Percentiles rank a stretch among this genome's conserved stretches.
Evolutionary conservation across 352 stramenopile genomes (phyloP).

Genomic region (Salisapilia sapeloensis): DNA sequence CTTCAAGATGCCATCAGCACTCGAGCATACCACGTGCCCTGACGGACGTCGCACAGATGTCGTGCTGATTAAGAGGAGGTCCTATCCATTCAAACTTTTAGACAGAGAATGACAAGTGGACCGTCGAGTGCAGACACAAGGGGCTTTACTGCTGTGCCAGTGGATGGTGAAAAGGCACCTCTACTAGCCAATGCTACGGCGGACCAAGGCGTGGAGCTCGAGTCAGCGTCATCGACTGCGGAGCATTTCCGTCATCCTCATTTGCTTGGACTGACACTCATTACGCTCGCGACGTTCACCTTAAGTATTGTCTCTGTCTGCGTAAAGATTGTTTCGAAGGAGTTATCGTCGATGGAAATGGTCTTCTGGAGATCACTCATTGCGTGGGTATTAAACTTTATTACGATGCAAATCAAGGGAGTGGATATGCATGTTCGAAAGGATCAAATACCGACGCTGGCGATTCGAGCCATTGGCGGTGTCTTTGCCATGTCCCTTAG

Average conservation of each 20-base stretch:
- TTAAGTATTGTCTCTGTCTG: slow-evolving; percentile 33
- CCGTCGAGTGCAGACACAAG: no score
- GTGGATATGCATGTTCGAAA: slow-evolving; percentile 8
- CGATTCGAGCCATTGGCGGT: slow-evolving; percentile 27
- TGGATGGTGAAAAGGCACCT: no score
- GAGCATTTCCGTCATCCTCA: slow-evolving; percentile 33
- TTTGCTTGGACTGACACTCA: slow-evolving; percentile 17
- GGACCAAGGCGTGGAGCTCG: slow-evolving; percentile 1
- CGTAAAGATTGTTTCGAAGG: slow-evolving; percentile 31
- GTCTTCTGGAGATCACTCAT: slow-evolving; percentile 35
- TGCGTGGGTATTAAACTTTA: slow-evolving; percentile 26
- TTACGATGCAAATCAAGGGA: slow-evolving; percentile 9
- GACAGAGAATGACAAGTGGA: no score
- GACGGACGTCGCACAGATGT: no score
- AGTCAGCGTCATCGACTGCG: slow-evolving; percentile 9
- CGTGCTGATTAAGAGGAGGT: no score
- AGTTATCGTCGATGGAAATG: slow-evolving; percentile 26
- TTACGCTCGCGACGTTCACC: slow-evolving; percentile 28
- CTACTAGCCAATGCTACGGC: slow-evolving; percentile 2
- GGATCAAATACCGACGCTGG: slow-evolving; percentile 9
- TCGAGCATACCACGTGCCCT: no score
- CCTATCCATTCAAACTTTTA: no score
- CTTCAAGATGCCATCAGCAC: no score
- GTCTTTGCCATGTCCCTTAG: slow-evolving; percentile 33
- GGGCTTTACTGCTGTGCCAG: no score